phyloP scores from a whole-genome alignment of 2,329 filamentous ascomycete genomes.

The Aspergillus fischeri region DNA sequence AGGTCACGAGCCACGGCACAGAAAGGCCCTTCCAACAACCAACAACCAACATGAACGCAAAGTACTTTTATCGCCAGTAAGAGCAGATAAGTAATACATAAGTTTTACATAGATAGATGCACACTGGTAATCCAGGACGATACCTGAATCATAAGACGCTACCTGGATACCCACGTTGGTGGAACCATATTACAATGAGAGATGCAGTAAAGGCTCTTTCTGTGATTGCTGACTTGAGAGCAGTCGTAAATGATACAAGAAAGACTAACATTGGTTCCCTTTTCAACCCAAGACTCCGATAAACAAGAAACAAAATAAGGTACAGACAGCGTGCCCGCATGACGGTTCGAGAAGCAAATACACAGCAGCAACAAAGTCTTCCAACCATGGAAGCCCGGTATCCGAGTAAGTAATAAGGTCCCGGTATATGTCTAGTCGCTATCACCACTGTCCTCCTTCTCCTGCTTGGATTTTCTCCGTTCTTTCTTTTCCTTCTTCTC shows the following conservation, averaged over 20 bases:
- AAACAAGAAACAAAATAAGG: conserved; percentile 32
- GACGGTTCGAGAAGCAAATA: conserved; percentile 8
- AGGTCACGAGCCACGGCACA: background rate
- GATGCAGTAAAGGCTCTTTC: background rate
- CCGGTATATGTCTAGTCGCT: conserved; percentile 36
- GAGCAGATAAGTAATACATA: background rate
- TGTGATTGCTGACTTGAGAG: background rate
- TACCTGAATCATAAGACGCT: background rate
- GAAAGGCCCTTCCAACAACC: background rate
- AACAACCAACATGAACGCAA: background rate
- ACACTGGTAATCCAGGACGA: background rate
- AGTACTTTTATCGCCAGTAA: background rate
- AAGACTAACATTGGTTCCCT: conserved; percentile 29
- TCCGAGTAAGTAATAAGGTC: conserved; percentile 17
- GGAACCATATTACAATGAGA: background rate
- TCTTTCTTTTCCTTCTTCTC: conserved; percentile 55
- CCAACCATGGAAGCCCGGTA: conserved; percentile 6
- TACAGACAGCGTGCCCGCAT: conserved; percentile 34
- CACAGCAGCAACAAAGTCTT: conserved; percentile 1
- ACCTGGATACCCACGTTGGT: background rate
- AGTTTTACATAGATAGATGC: background rate
- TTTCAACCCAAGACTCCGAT: conserved; percentile 40
- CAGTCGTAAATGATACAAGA: conserved; percentile 15
- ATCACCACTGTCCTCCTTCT: conserved; percentile 65
- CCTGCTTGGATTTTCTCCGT: conserved; percentile 80